phyloP scores from a whole-genome alignment of 768 basidiomycete species.

The Podaxis mareebaensis region DNA sequence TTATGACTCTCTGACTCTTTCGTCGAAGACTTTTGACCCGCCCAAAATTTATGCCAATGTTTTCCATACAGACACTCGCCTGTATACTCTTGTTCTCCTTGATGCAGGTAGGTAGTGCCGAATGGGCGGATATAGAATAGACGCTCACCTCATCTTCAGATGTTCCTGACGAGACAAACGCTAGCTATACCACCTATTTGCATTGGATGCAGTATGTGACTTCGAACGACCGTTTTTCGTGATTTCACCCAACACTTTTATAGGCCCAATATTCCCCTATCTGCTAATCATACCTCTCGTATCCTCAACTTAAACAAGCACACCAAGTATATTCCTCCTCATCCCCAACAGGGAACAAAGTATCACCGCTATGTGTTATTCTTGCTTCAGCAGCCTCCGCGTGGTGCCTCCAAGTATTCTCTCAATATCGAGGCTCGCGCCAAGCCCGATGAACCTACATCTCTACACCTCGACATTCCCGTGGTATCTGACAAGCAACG shows the following conservation, averaged over 20 bases:
- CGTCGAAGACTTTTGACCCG: conserved; percentile 56
- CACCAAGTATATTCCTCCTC: conserved; percentile 84
- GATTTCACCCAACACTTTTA: conserved; percentile 12
- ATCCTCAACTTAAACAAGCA: conserved; percentile 51
- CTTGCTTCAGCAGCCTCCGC: conserved; percentile 67
- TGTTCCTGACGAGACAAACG: conserved; percentile 71
- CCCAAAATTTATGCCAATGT: conserved; percentile 73
- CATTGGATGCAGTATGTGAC: conserved; percentile 82
- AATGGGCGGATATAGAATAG: neutral
- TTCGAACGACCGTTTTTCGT: conserved; percentile 8
- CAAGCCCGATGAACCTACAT: conserved; percentile 31
- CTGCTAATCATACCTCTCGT: conserved; percentile 47
- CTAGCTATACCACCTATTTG: conserved; percentile 69
- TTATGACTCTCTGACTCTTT: neutral
- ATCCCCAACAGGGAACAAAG: conserved; percentile 84
- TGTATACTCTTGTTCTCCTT: conserved; percentile 88
- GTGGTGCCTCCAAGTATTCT: conserved; percentile 32
- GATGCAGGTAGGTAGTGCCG: conserved; percentile 66
- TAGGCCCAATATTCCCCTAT: conserved; percentile 84
- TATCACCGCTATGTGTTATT: conserved; percentile 89
- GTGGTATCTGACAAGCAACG: conserved; percentile 48
- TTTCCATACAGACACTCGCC: conserved; percentile 76
- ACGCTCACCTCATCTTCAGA: conserved; percentile 44
- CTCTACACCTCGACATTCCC: conserved; percentile 44
- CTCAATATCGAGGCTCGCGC: conserved; percentile 36